phyloP scores from a whole-genome alignment of 495 filamentous ascomycete species.

The Penicillium angulare region DNA sequence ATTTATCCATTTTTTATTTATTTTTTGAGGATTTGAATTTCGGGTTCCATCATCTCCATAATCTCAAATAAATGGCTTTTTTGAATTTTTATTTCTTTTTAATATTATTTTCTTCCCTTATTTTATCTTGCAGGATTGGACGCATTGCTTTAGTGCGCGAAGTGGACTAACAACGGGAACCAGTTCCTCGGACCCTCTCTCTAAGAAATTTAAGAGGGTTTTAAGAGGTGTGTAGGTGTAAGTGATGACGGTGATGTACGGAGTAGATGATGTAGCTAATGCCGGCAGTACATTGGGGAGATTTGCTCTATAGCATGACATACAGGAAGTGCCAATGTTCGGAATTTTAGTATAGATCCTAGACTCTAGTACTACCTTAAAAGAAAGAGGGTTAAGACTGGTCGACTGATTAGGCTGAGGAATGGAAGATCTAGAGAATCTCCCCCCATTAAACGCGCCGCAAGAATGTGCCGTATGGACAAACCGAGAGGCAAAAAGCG shows the following conservation, averaged over 20 bases:
- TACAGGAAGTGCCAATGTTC: too few relatives aligned
- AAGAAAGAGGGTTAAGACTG: too few relatives aligned
- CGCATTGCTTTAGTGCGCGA: conserved; percentile 25
- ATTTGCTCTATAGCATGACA: too few relatives aligned
- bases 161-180: conserved; percentile 35
- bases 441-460: conserved; percentile 10
- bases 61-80: conserved; percentile 5
- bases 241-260: too few relatives aligned
- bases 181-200: conserved; percentile 37
- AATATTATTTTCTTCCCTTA: conserved; percentile 1
- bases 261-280: too few relatives aligned
- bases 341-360: too few relatives aligned
- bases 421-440: conserved; percentile 29
- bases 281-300: too few relatives aligned
- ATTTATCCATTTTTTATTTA: neutral
- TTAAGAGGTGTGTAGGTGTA: conserved; percentile 1
- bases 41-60: neutral
- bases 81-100: neutral
- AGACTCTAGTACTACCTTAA: too few relatives aligned
- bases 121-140: conserved; percentile 19
- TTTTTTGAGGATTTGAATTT: conserved; percentile 1
- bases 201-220: too few relatives aligned
- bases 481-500: too few relatives aligned
- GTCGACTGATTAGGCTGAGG: conserved; percentile 17
- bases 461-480: conserved; percentile 12